Evolutionary conservation across 805 yeast species (phyloP).

Genomic region (Yueomyces sinensis): DNA sequence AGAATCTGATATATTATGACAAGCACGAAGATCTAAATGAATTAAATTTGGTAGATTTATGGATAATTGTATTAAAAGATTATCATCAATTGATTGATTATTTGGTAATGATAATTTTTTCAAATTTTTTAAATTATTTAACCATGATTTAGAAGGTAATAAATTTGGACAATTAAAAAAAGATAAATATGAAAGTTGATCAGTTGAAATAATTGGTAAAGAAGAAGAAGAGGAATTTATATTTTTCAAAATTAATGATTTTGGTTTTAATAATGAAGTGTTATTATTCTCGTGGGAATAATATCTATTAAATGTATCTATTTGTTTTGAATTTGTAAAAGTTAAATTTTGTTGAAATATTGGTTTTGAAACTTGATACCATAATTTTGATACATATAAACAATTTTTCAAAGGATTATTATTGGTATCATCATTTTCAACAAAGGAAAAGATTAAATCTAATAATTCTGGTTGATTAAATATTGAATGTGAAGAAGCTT

Average conservation of each 20-base stretch:
- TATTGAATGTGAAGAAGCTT: not conserved
- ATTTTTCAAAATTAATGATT: not conserved
- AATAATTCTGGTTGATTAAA: not conserved
- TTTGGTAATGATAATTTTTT: constrained; percentile 53
- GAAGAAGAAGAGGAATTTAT: not conserved
- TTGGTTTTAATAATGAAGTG: not conserved
- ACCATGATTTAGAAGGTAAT: constrained; percentile 38
- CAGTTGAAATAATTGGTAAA: not conserved
- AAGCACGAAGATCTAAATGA: constrained; percentile 68
- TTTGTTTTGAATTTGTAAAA: constrained; percentile 37
- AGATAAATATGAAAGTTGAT: constrained; percentile 54
- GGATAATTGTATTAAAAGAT: constrained; percentile 38
- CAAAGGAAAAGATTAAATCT: not conserved
- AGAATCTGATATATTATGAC: constrained; percentile 62
- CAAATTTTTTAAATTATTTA: constrained; percentile 28
- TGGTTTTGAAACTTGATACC: constrained; percentile 44
- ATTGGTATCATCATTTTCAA: not conserved
- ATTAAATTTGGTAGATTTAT: constrained; percentile 44
- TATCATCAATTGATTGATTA: constrained; percentile 46
- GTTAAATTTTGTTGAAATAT: constrained; percentile 42
- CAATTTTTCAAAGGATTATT: constrained; percentile 39
- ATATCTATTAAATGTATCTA: constrained; percentile 27
- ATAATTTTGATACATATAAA: constrained; percentile 52
- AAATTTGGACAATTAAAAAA: constrained; percentile 71
- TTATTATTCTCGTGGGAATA: not conserved